Evolutionary conservation across 2,329 filamentous ascomycete genomes (phyloP).

Genomic region (Fusarium sp.): DNA sequence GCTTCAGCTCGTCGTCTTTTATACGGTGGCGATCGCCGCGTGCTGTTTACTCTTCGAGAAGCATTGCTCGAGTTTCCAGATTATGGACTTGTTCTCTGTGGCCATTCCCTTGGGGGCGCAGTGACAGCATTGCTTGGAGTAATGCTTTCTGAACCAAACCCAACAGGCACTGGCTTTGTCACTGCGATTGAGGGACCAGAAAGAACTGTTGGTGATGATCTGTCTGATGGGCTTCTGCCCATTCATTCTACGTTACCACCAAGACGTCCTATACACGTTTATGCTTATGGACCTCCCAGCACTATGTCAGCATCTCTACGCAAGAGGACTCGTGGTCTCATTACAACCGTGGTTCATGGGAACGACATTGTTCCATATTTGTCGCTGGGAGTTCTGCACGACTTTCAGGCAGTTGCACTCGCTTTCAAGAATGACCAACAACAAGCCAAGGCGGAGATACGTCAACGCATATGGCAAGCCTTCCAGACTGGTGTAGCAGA

Average conservation of each 20-base stretch:
- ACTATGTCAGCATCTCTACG: conserved; percentile 78
- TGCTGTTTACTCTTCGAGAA: conserved; percentile 73
- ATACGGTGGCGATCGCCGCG: conserved; percentile 74
- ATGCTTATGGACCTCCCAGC: conserved; percentile 80
- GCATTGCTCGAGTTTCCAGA: conserved; percentile 74
- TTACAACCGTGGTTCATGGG: conserved; percentile 80
- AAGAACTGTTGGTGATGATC: conserved; percentile 52
- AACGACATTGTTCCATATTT: conserved; percentile 80
- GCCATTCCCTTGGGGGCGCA: conserved; percentile 76
- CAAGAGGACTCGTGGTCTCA: conserved; percentile 76
- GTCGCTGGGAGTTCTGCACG: conserved; percentile 78
- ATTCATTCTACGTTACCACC: conserved; percentile 67
- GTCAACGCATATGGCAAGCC: conserved; percentile 73
- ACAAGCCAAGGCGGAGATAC: conserved; percentile 74
- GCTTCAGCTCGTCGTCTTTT: conserved; percentile 76
- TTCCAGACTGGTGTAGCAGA: conserved; percentile 71
- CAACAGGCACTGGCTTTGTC: conserved; percentile 68
- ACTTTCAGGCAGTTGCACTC: conserved; percentile 77
- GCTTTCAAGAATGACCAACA: conserved; percentile 79
- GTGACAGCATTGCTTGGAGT: conserved; percentile 78
- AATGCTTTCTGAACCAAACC: conserved; percentile 74
- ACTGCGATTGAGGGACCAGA: conserved; percentile 65
- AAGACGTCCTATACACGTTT: conserved; percentile 80
- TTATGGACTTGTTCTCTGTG: conserved; percentile 77
- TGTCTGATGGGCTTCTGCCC: conserved; percentile 42